Percentiles rank a stretch among this genome's conserved stretches.
Evolutionary conservation across 192 early-diverging fungal species (phyloP).

Genomic region (Linnemannia elongata): DNA sequence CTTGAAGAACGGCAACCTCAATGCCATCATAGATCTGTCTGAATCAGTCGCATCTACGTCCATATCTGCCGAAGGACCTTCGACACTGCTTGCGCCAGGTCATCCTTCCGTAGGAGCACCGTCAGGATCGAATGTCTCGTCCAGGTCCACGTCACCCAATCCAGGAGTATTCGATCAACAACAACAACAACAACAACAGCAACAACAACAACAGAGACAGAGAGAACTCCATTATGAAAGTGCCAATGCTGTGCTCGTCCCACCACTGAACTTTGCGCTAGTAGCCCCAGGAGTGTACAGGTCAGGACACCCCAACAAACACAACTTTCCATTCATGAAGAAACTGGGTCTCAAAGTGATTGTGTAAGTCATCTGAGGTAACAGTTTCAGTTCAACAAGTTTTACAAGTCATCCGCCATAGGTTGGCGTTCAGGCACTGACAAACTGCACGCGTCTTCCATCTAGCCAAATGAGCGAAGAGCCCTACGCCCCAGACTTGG

Average conservation of each 20-base stretch:
- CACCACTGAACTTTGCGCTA: constrained; percentile 96
- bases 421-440: background rate
- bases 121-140: constrained; percentile 3
- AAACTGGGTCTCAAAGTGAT: constrained; percentile 88
- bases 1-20: background rate
- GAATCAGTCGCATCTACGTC: background rate
- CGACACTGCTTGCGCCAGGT: background rate
- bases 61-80: background rate
- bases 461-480: constrained; percentile 76
- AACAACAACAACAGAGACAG: constrained; percentile 35
- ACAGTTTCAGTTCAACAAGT: background rate
- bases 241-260: constrained; percentile 76
- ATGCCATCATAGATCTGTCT: background rate
- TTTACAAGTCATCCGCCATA: too few relatives aligned
- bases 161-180: background rate
- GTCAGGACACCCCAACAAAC: constrained; percentile 92
- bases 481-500: constrained; percentile 71
- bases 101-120: background rate
- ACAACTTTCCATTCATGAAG: constrained; percentile 91
- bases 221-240: constrained; percentile 56
- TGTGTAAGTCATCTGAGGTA: constrained; percentile 70
- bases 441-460: background rate
- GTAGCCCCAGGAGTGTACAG: constrained; percentile 94
- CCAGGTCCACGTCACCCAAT: constrained; percentile 17
- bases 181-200: constrained; percentile 16